A percentile compares a stretch with the other conserved stretches of the same genome.
Evolutionary conservation across 129 eudicot species (phyloP).

Genomic region (Daucus carota): DNA sequence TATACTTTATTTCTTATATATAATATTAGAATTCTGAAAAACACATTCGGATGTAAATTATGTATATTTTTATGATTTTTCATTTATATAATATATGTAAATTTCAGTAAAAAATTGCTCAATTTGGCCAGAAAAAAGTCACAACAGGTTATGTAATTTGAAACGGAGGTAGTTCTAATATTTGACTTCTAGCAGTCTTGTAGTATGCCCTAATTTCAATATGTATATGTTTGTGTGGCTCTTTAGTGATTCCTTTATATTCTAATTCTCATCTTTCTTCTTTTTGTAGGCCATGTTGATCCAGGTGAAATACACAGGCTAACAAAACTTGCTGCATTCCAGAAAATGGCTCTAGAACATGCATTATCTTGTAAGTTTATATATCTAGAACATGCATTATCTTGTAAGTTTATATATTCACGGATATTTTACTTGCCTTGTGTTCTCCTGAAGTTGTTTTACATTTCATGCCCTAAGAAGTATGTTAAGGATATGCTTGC

Average conservation of each 20-base stretch:
- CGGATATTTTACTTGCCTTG: slow-evolving; percentile 2
- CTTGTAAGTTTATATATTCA: slow-evolving; percentile 50
- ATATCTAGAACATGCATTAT: slow-evolving; percentile 69
- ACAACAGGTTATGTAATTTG: too few relatives aligned
- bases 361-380: slow-evolving; percentile 76
- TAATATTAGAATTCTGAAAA: too few relatives aligned
- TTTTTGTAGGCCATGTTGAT: slow-evolving; percentile 34
- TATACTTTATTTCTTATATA: too few relatives aligned
- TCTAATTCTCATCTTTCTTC: not conserved
- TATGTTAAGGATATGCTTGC: not conserved
- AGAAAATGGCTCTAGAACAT: slow-evolving; percentile 72
- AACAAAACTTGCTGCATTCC: slow-evolving; percentile 75
- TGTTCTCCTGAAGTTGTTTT: too few relatives aligned
- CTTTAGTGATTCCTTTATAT: not conserved
- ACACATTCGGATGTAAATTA: too few relatives aligned
- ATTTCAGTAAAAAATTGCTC: too few relatives aligned
- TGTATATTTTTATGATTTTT: too few relatives aligned
- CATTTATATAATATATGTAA: too few relatives aligned
- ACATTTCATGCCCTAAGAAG: not conserved
- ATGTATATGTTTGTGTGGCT: not conserved
- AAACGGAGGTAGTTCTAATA: too few relatives aligned
- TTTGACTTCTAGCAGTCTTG: not conserved
- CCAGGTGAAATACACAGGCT: slow-evolving; percentile 41
- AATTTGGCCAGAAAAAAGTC: too few relatives aligned
- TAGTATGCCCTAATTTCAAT: not conserved